phyloP scores from a whole-genome alignment of 2,329 filamentous ascomycete genomes.

The Knoxdaviesia capensis region DNA sequence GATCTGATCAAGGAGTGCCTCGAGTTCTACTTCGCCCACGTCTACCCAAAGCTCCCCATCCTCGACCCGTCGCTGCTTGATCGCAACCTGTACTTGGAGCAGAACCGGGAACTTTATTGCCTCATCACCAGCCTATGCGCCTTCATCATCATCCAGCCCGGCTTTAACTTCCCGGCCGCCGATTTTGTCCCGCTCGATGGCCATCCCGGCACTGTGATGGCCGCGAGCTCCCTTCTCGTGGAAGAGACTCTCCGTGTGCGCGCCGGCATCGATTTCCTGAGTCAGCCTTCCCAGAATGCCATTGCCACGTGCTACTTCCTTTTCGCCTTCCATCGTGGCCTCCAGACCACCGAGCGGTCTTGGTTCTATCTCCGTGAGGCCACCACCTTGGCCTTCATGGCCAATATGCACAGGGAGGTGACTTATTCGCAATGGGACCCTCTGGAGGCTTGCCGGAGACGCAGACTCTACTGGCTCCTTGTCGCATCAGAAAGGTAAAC shows the following conservation, averaged over 20 bases:
- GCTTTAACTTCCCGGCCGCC: constrained; percentile 37
- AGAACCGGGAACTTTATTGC: constrained; percentile 42
- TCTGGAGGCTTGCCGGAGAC: constrained; percentile 39
- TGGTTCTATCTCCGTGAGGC: constrained; percentile 68
- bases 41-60: constrained; percentile 44
- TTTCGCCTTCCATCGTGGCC: constrained; percentile 38
- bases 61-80: constrained; percentile 37
- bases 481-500: constrained; percentile 48
- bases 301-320: constrained; percentile 63
- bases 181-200: constrained; percentile 36
- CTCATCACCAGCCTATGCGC: constrained; percentile 43
- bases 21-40: constrained; percentile 47
- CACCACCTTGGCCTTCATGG: constrained; percentile 45
- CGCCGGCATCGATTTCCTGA: constrained; percentile 40
- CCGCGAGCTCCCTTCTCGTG: constrained; percentile 44
- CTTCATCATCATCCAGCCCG: constrained; percentile 49
- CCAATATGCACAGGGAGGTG: constrained; percentile 40
- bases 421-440: constrained; percentile 37
- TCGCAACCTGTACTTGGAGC: constrained; percentile 37
- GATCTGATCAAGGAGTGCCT: constrained; percentile 47
- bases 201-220: constrained; percentile 36
- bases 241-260: constrained; percentile 47
- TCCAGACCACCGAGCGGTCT: constrained; percentile 30
- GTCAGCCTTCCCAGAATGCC: constrained; percentile 32
- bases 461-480: constrained; percentile 54